These are phyloP conservation scores for Dimargaris cristalligena DNA, from an alignment of 192 early-diverging fungal species.

Conservation along the genomic window DNA sequence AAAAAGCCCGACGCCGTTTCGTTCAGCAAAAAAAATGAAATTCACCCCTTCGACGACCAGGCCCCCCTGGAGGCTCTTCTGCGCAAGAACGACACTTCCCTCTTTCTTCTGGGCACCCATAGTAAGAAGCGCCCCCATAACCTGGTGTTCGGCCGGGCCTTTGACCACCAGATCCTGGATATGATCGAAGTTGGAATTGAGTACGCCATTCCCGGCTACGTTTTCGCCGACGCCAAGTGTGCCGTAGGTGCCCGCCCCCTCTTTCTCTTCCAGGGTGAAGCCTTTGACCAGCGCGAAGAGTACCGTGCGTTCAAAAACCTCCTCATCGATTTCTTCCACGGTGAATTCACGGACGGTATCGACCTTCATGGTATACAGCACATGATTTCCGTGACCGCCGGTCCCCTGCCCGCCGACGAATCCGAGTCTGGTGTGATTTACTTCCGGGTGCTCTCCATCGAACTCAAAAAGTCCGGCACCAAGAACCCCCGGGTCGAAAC, in stretches of 20 bases:
- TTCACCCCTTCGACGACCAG: constrained; percentile 93
- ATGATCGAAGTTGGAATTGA: constrained; percentile 88
- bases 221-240: constrained; percentile 55
- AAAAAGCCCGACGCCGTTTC: constrained; percentile 79
- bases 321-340: constrained; percentile 79
- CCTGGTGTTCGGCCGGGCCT: constrained; percentile 76
- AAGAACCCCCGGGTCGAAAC: constrained; percentile 81
- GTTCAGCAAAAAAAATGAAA: constrained; percentile 87
- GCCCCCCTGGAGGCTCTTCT: constrained; percentile 81
- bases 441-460: constrained; percentile 65
- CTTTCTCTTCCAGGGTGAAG: constrained; percentile 80
- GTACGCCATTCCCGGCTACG: constrained; percentile 44
- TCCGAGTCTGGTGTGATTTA: constrained; percentile 48
- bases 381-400: constrained; percentile 69
- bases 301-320: constrained; percentile 65
- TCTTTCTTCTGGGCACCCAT: constrained; percentile 81
- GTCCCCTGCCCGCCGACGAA: constrained; percentile 35
- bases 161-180: constrained; percentile 85
- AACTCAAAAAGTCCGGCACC: constrained; percentile 74
- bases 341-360: constrained; percentile 54
- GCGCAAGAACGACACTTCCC: constrained; percentile 87
- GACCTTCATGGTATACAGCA: constrained; percentile 79
- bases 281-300: constrained; percentile 53
- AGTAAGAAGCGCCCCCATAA: constrained; percentile 95
- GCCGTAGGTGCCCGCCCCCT: constrained; percentile 76